These are phyloP conservation scores for Fusarium subtropicale DNA, from an alignment of 2,329 filamentous ascomycete genomes.

Conservation along the genomic window DNA sequence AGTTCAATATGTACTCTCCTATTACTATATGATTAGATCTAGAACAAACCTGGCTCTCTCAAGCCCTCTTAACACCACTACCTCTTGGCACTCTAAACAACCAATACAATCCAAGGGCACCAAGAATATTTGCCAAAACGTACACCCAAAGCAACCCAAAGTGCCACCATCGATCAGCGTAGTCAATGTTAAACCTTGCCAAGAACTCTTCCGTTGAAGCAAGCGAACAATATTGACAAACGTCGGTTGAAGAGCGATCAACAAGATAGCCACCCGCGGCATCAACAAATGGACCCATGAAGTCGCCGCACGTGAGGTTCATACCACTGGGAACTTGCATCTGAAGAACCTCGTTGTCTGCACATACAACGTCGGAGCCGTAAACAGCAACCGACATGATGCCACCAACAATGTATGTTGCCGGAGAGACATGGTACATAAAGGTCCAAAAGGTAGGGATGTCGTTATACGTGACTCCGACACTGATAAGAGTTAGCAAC, in stretches of 20 bases:
- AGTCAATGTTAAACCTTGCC: slow-evolving; percentile 57
- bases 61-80: slow-evolving; percentile 40
- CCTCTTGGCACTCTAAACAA: slow-evolving; percentile 51
- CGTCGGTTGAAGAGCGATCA: slow-evolving; percentile 55
- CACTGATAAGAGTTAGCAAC: slow-evolving; percentile 54
- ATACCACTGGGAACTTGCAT: slow-evolving; percentile 64
- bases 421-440: slow-evolving; percentile 75
- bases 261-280: slow-evolving; percentile 60
- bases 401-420: slow-evolving; percentile 75
- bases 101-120: slow-evolving; percentile 62
- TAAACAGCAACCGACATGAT: slow-evolving; percentile 58
- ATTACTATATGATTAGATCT: no score
- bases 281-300: slow-evolving; percentile 59
- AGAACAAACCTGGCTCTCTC: neutral
- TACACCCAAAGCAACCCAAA: slow-evolving; percentile 67
- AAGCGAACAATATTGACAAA: slow-evolving; percentile 60
- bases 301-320: slow-evolving; percentile 63
- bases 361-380: slow-evolving; percentile 40
- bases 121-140: slow-evolving; percentile 60
- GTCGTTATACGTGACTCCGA: slow-evolving; percentile 66
- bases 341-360: slow-evolving; percentile 59
- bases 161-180: slow-evolving; percentile 65
- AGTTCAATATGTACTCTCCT: no score
- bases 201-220: slow-evolving; percentile 55
- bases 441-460: slow-evolving; percentile 78